These are phyloP conservation scores for Sphaerostilbella broomeana DNA, from an alignment of 2,329 filamentous ascomycete species.

Conservation along the genomic window DNA sequence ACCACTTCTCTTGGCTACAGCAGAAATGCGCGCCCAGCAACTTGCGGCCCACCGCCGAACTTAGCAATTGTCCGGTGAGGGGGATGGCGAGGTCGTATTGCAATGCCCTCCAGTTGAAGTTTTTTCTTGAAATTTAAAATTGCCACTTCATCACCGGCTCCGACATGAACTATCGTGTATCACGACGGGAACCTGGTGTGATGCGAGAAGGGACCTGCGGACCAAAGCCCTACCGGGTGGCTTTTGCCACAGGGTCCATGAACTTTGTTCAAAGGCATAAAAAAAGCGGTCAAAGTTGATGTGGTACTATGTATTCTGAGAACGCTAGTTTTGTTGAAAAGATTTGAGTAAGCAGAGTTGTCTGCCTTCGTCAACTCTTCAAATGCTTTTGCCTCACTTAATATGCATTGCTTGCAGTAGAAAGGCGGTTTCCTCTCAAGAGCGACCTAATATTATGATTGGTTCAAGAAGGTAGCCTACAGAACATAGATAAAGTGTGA, in stretches of 20 bases:
- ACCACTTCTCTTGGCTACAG: too few relatives aligned
- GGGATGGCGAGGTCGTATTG: too few relatives aligned
- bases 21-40: conserved; percentile 4
- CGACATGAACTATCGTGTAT: conserved; percentile 2
- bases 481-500: too few relatives aligned
- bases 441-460: too few relatives aligned
- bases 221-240: conserved; percentile 3
- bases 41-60: conserved; percentile 1
- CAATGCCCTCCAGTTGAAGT: too few relatives aligned
- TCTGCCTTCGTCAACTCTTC: conserved; percentile 4
- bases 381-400: not conserved
- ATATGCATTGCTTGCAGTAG: not conserved
- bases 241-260: conserved; percentile 12
- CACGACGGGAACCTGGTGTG: not conserved
- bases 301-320: not conserved
- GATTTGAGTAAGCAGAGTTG: not conserved
- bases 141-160: conserved; percentile 7
- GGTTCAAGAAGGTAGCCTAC: too few relatives aligned
- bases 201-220: conserved; percentile 7
- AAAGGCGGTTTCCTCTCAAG: too few relatives aligned
- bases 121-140: not conserved
- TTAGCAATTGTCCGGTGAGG: conserved; percentile 1
- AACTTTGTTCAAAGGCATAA: not conserved
- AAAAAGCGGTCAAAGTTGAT: not conserved
- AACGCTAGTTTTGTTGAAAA: not conserved